These are phyloP conservation scores for Hymenoscyphus repandus DNA, from an alignment of 2,329 filamentous ascomycete genomes.

Conservation along the genomic window DNA sequence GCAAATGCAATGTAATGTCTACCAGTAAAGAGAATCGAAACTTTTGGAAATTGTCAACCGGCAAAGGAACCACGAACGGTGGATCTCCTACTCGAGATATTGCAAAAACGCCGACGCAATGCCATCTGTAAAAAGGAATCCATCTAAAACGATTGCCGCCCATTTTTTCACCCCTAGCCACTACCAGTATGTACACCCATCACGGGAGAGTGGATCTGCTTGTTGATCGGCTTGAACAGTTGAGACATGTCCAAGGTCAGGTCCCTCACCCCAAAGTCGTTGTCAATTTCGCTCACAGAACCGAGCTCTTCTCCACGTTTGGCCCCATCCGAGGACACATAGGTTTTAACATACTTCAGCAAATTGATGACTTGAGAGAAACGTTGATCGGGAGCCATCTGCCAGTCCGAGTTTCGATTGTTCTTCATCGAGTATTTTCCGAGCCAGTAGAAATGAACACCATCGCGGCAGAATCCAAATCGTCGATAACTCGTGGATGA, in stretches of 20 bases:
- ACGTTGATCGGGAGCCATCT: constrained; percentile 51
- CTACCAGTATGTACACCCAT: constrained; percentile 27
- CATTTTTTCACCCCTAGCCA: constrained; percentile 13
- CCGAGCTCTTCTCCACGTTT: constrained; percentile 62
- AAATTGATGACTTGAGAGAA: constrained; percentile 56
- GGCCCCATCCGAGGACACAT: constrained; percentile 59
- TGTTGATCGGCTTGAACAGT: constrained; percentile 59
- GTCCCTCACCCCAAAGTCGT: constrained; percentile 57
- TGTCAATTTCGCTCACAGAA: constrained; percentile 63
- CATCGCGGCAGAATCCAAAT: constrained; percentile 66
- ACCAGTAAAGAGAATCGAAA: neutral
- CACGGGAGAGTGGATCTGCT: constrained; percentile 34
- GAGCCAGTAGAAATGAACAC: constrained; percentile 68
- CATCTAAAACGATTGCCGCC: constrained; percentile 17
- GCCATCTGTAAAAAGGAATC: constrained; percentile 16
- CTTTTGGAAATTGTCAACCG: neutral
- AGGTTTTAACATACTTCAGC: constrained; percentile 53
- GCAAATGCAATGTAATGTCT: constrained; percentile 5
- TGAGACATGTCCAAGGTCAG: constrained; percentile 67
- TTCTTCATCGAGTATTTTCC: constrained; percentile 61
- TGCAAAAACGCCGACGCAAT: constrained; percentile 19
- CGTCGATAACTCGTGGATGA: constrained; percentile 48
- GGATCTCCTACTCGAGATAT: neutral
- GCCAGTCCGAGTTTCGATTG: constrained; percentile 47
- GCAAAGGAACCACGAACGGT: neutral